Evolutionary conservation across 768 basidiomycete species (phyloP), one percentile per base, ranked within the genome.

Genomic region (Vararia minispora): DNA sequence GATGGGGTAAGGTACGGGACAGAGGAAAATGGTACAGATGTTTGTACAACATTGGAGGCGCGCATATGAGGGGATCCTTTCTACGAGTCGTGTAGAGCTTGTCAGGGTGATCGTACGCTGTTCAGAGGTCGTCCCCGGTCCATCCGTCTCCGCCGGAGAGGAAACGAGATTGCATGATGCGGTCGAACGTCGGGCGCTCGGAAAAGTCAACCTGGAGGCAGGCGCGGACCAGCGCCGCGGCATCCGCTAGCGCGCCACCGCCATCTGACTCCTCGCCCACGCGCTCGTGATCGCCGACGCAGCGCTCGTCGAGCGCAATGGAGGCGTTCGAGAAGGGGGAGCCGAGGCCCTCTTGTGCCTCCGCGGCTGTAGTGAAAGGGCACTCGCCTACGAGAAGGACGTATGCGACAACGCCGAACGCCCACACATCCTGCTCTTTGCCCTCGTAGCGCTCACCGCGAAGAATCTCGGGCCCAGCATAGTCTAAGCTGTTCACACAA

Each of bases 371-470:
- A 62, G 79, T 76, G 63, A 91, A 92, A 1, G 88, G 88, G 52
- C 89, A 92, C 63, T 94, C 89, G 5, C 89, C 88, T 16, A 82
- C 74, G 13, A 98, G 71, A 45, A 99, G 74, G 40, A 99, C 94
- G 57, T 91, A 99, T 10, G 81, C 90, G 16, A 99, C 89, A 17
- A 98, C 91, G 11, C 94, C 94, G 43, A 94, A 86, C 0, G 94
- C 94, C 92, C 94, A 99, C 3, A 97, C 85, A 50, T 99, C 94
- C 59, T 97, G 92, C 55, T 94, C 90, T 54, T 91, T 92, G 25
- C 94, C 95, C 46, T 84, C 72, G 57, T 99, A 99, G 35, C 86
- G 74, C 55, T 95, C 90, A 3, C 94, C 94, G 13, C 89, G 79
- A 22, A 99, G 62, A 40, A 99, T 98, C 58, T 99, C 94, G 27